Evolutionary conservation across 306 rosid genomes (phyloP).

Genomic region (Arachis hypogaea): DNA sequence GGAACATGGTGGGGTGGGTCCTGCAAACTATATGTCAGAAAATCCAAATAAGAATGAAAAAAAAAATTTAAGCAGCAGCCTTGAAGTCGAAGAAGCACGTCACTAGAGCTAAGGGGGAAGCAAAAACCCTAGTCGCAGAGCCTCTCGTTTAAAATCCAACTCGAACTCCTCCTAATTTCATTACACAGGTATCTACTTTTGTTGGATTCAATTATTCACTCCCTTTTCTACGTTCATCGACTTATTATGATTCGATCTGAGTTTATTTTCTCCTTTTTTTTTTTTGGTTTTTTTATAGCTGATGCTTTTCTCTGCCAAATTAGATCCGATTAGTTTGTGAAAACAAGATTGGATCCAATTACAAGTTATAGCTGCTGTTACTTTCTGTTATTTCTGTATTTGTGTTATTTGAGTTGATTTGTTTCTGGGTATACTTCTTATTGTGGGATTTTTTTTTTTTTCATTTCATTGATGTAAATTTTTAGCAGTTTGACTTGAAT

Average conservation of each 20-base stretch:
- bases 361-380: not conserved
- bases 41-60: too few species aligned
- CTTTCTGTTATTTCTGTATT: not conserved
- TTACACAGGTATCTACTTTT: not conserved
- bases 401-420: slow-evolving; percentile 15
- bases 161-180: not conserved
- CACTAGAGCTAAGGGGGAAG: not conserved
- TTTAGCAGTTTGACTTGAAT: slow-evolving; percentile 22
- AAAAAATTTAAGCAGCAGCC: not conserved
- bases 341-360: not conserved
- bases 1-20: not conserved
- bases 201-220: not conserved
- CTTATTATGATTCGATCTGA: not conserved
- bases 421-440: slow-evolving; percentile 17
- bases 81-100: not conserved
- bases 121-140: not conserved
- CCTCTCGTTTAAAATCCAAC: not conserved
- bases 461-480: slow-evolving; percentile 21
- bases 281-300: not conserved
- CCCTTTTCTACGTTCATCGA: not conserved
- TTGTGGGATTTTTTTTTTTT: not conserved
- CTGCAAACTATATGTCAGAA: too few species aligned
- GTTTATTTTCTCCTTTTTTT: too few species aligned
- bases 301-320: not conserved
- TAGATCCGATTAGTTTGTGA: not conserved